Evolutionary conservation across 192 early-diverging fungal species (phyloP).

Genomic region (Dissophora globulifera): DNA sequence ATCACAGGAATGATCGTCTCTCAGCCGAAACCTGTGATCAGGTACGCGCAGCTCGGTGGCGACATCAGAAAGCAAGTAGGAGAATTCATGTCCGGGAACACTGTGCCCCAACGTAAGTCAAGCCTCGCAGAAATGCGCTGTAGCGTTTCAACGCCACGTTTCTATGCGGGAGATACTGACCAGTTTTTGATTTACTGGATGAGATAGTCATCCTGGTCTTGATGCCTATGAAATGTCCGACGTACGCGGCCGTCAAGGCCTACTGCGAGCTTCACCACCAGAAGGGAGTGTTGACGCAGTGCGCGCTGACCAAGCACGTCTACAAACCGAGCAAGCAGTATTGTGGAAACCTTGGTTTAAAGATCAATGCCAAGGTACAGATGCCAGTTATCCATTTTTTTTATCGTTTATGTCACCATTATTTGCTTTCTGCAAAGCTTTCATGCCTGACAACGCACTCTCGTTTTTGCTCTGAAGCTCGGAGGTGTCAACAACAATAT

Average conservation of each 20-base stretch:
- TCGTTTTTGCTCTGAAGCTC: slow-evolving; percentile 63
- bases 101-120: no score
- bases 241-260: slow-evolving; percentile 30
- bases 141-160: no score
- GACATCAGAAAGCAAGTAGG: slow-evolving; percentile 70
- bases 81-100: no score
- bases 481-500: slow-evolving; percentile 78
- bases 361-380: slow-evolving; percentile 79
- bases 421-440: no score
- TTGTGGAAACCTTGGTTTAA: slow-evolving; percentile 88
- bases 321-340: slow-evolving; percentile 66
- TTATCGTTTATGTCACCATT: slow-evolving; percentile 78
- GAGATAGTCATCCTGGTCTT: slow-evolving; percentile 46
- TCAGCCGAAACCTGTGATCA: slow-evolving; percentile 41
- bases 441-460: no score
- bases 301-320: slow-evolving; percentile 54
- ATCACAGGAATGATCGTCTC: no score
- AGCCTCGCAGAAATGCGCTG: no score
- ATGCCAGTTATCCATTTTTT: slow-evolving; percentile 60
- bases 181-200: not conserved
- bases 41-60: slow-evolving; percentile 59
- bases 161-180: no score
- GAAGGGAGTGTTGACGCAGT: slow-evolving; percentile 41
- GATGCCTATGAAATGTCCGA: slow-evolving; percentile 28
- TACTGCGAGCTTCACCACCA: slow-evolving; percentile 26